Evolutionary conservation across 176 grass and related monocot genomes (phyloP), one percentile per base, ranked within the genome.

Genomic region (Luzula sylvatica): DNA sequence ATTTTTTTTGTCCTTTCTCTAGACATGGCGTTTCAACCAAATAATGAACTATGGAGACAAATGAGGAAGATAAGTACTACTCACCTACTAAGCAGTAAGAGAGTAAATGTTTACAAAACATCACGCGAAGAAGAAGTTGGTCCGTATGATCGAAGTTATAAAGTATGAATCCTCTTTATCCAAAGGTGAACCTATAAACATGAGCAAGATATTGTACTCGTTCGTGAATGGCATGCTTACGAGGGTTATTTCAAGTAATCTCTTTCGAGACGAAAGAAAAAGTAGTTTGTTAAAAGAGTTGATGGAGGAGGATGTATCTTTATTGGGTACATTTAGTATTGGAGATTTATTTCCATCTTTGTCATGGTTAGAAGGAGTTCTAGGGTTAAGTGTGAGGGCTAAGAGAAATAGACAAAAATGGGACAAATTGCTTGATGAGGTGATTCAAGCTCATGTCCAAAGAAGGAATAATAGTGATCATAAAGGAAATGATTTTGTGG

Each of bases 121-220:
- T 9, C 63, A 7, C 21, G 69, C 13, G 32, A 53, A 13, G 47
- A 72, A 57, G 69, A 72, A 46, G 57, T 53, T 23, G 56, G 23
- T n/a, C 23, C 24, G 28, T 26, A 7, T 53, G 11, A 28, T 53
- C 23, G 9, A 4, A 11, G 28, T n/a, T 7, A 53, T 53, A 7
- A 26, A 7, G 14, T 14, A 27, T 4, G 24, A 53, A 15, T 22
- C 48, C 20, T 14, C 20, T 15, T 23, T 25, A 13, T 51, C 20
- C 1, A 51, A 15, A 0, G 2, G 20, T 23, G 19, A 23, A 13
- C n/a, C n/a, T n/a, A n/a, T n/a, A n/a, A n/a, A n/a, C n/a, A n/a
- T n/a, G n/a, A n/a, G n/a, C n/a, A n/a, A n/a, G n/a, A n/a, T n/a
- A n/a, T n/a, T n/a, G n/a, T n/a, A n/a, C n/a, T n/a, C n/a, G n/a